Evolutionary conservation across 805 yeast genomes (phyloP).

Genomic region (Myxozyma mucilagina): DNA sequence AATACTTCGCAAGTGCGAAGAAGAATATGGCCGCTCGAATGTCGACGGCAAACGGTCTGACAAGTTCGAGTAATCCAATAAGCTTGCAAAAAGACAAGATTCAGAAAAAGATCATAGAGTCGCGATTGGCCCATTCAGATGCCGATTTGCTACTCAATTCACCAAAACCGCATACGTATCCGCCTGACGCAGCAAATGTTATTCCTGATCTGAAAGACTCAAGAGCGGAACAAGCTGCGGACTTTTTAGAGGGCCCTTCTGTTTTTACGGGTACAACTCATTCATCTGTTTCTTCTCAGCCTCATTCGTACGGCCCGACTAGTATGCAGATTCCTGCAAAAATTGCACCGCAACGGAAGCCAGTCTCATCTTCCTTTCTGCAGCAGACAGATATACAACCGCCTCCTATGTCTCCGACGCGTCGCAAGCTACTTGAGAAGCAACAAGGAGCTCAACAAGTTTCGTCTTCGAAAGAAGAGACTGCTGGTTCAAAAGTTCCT

Average conservation of each 20-base stretch:
- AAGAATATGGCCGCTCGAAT: conserved; percentile 22
- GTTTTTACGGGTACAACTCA: conserved; percentile 6
- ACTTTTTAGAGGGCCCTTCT: conserved; percentile 22
- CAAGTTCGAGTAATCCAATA: conserved; percentile 18
- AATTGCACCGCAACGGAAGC: conserved; percentile 3
- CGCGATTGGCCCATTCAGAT: conserved; percentile 14
- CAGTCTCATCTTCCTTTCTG: background rate
- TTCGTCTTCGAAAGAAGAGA: background rate
- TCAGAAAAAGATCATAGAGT: conserved; percentile 25
- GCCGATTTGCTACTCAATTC: conserved; percentile 24
- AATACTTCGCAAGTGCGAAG: conserved; percentile 27
- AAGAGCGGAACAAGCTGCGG: conserved; percentile 18
- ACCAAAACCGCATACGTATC: conserved; percentile 27
- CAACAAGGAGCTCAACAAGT: background rate
- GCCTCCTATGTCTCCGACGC: conserved; percentile 23
- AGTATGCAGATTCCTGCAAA: conserved; percentile 23
- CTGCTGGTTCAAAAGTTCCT: too few species aligned
- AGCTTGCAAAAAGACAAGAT: conserved; percentile 16
- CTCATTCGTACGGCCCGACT: conserved; percentile 19
- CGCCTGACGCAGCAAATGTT: conserved; percentile 13
- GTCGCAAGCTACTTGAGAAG: conserved; percentile 7
- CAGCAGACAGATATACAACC: conserved; percentile 8
- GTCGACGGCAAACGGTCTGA: background rate
- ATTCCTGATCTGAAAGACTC: conserved; percentile 5
- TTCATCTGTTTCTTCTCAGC: background rate